Base-by-base conservation (phyloP, 805 yeast species). In the Candida maesae region DNA sequence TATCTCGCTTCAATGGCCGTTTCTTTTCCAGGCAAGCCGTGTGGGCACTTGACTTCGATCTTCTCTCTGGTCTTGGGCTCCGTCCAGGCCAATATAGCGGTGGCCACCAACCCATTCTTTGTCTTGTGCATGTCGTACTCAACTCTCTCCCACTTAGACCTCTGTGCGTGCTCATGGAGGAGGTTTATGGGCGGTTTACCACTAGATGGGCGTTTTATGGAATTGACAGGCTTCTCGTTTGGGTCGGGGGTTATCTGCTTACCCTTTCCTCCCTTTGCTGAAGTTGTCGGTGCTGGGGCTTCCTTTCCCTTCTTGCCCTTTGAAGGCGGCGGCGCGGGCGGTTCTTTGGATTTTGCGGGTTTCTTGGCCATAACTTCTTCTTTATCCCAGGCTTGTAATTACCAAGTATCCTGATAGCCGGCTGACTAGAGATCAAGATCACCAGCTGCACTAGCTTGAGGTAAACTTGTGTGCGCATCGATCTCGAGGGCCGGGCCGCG, bases 1-100 rank as follows among this genome's bases (percentile, higher is more conserved):
- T 90, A 95, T 35, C 96, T 73, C 1, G 98, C 96, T 52, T 90
- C 97, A 24, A 87, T 68, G 2, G 95, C 76, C 0, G 97, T 87
- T 34, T 79, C 85, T 51, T 84, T 88, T 0, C 90, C 81, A 4
- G 65, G 62, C 6, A 81, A 70, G 4, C 73, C 54, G 8, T 74
- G 78, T 6, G 52, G 70, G 66, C 79, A 74, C 39, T 71, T 67
- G 3, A 88, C 71, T 2, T 64, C 62, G 28, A 90, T 73, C 5
- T 71, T 53, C 50, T 85, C 89, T 34, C 77, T 78, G 0, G 96
- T 79, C 57, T 86, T 88, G 0, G 96, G 95, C 51, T 91, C 87
- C 33, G 76, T 78, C 74, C 81, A 81, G 3, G 79, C 73, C 15
- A 93, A 58, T 12, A 72, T 67, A 0, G 83, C 88, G 1, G 76